Percentiles rank a stretch among this genome's conserved stretches.
These are phyloP conservation scores for Candida easanensis DNA, from an alignment of 805 yeast species.

Conservation along the genomic window DNA sequence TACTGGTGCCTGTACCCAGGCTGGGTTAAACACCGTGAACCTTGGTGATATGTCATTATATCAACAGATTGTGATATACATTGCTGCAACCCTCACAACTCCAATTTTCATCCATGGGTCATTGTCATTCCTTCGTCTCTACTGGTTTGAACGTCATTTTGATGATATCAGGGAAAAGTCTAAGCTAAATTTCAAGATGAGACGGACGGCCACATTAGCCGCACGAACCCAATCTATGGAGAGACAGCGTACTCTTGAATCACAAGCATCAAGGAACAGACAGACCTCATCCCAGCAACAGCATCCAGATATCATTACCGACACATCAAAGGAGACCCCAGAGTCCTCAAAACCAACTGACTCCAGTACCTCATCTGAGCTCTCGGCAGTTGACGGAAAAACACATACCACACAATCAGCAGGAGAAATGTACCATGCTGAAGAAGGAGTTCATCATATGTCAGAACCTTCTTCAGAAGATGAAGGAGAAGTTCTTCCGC, in stretches of 20 bases:
- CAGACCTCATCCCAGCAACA: background rate
- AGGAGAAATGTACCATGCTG: slow-evolving; percentile 6
- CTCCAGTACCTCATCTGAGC: slow-evolving; percentile 18
- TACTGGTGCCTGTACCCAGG: slow-evolving; percentile 80
- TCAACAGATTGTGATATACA: slow-evolving; percentile 76
- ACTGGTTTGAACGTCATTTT: slow-evolving; percentile 86
- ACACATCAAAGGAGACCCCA: slow-evolving; percentile 6
- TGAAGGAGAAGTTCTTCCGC: slow-evolving; percentile 10
- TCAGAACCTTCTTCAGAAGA: slow-evolving; percentile 28
- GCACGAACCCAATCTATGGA: slow-evolving; percentile 40
- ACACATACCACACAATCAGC: slow-evolving; percentile 9
- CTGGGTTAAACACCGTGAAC: slow-evolving; percentile 84
- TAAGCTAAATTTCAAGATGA: slow-evolving; percentile 74
- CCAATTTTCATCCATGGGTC: slow-evolving; percentile 87
- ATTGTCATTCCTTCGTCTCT: slow-evolving; percentile 72
- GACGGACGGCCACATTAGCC: slow-evolving; percentile 73
- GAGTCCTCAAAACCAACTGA: slow-evolving; percentile 4
- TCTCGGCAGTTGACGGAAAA: slow-evolving; percentile 7
- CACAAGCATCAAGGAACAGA: slow-evolving; percentile 4
- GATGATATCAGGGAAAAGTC: slow-evolving; percentile 77
- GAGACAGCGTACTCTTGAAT: slow-evolving; percentile 16
- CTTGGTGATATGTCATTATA: slow-evolving; percentile 60
- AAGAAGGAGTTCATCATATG: slow-evolving; percentile 14
- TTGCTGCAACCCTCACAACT: slow-evolving; percentile 65
- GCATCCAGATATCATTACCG: background rate